These are phyloP conservation scores for Pilasporangium apinafurcum DNA, from an alignment of 352 stramenopile genomes.

Conservation along the genomic window DNA sequence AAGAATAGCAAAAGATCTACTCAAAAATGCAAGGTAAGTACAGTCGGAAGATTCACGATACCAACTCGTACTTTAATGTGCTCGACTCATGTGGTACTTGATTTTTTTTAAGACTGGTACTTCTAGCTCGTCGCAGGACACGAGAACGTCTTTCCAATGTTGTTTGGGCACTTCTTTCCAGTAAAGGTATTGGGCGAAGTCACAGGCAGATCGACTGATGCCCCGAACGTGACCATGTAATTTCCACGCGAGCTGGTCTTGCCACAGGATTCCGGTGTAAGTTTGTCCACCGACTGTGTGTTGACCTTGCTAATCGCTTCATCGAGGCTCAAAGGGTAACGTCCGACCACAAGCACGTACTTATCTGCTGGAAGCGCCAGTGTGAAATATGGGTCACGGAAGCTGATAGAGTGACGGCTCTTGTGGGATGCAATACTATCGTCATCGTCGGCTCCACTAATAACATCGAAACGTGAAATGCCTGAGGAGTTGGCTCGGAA, in stretches of 20 bases:
- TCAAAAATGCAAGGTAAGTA: too few relatives aligned
- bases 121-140: too few relatives aligned
- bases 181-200: conserved; percentile 36
- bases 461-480: conserved; percentile 31
- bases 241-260: conserved; percentile 24
- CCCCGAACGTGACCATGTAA: conserved; percentile 50
- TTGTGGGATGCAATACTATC: conserved; percentile 43
- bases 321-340: conserved; percentile 54
- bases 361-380: conserved; percentile 34
- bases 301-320: conserved; percentile 38
- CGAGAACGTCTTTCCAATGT: too few relatives aligned
- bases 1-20: too few relatives aligned
- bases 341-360: conserved; percentile 58
- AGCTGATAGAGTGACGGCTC: conserved; percentile 54
- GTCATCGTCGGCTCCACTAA: conserved; percentile 55
- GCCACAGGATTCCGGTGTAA: conserved; percentile 55
- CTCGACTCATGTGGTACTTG: too few relatives aligned
- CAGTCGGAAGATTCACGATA: too few relatives aligned
- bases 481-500: conserved; percentile 29
- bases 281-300: conserved; percentile 13
- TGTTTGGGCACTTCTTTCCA: conserved; percentile 25
- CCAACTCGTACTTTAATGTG: too few relatives aligned
- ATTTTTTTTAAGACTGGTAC: too few relatives aligned
- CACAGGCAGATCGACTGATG: conserved; percentile 19
- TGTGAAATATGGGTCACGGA: conserved; percentile 67